Evolutionary conservation across 495 filamentous ascomycete genomes (phyloP).

Genomic region (Halenospora varia): DNA sequence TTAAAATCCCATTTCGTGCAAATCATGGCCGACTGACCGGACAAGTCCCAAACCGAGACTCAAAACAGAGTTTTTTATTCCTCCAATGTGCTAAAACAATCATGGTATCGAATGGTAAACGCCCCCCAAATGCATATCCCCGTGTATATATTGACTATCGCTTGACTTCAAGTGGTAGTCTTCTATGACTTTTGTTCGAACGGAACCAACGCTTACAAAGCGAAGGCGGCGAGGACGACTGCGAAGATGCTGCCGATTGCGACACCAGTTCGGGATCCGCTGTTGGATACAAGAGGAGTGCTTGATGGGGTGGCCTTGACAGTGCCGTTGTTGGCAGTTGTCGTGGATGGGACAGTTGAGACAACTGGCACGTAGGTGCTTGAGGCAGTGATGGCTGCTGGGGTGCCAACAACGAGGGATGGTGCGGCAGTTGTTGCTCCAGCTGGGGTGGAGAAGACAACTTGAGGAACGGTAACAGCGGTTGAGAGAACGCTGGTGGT

Average conservation of each 20-base stretch:
- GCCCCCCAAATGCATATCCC: background rate
- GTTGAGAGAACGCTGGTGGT: constrained; percentile 55
- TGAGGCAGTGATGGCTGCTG: constrained; percentile 1
- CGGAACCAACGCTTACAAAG: constrained; percentile 16
- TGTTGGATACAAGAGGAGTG: background rate
- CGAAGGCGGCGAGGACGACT: constrained; percentile 16
- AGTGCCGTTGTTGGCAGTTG: background rate
- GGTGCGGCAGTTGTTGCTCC: constrained; percentile 15
- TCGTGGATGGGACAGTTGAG: background rate
- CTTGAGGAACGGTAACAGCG: constrained; percentile 48
- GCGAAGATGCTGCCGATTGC: constrained; percentile 12
- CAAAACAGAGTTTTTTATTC: too few species aligned
- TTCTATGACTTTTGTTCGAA: too few species aligned
- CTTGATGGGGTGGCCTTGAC: background rate
- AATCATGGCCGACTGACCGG: too few species aligned
- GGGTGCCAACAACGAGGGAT: constrained; percentile 15
- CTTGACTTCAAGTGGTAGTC: too few species aligned
- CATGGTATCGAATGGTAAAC: constrained; percentile 6
- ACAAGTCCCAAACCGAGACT: too few species aligned
- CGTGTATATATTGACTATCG: background rate
- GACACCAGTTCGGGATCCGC: constrained; percentile 4
- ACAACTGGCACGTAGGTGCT: background rate
- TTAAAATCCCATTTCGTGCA: too few species aligned
- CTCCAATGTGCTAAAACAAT: too few species aligned
- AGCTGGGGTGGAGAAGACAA: constrained; percentile 42